Base-by-base conservation (phyloP, 2,329 filamentous ascomycete species). In the Paecilomyces niveus region DNA sequence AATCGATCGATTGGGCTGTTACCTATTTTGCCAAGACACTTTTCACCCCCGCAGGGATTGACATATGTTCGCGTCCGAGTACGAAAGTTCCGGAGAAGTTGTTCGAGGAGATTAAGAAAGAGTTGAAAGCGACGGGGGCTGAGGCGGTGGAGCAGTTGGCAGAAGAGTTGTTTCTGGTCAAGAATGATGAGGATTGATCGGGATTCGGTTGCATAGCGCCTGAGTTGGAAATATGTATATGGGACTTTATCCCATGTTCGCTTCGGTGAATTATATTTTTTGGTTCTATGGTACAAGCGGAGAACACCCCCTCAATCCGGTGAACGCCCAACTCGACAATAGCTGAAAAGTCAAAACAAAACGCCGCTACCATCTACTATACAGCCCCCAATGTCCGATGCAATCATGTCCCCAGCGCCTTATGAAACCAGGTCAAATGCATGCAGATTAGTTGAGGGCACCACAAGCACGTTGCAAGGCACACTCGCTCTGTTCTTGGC, bases 11-110 rank as follows among this genome's bases (percentile, higher is more conserved):
- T 33, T 96, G 89, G 89, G 85, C 84, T 1, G 89, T 96, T 13
- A 95, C 89, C 3, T 93, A 88, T 81, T 96, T 96, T 72, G 86
- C 87, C 62, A 87, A 89, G 68, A 95, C 89, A 24, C 65, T 92
- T 52, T 95, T 96, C 65, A 94, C 90, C 6, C 88, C 88, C 62
- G 89, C 90, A 58, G 91, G 91, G 0, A 68, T 96, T 31, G 91
- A 96, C 74, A 74, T 95, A 9, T 94, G 93, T 72, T 86, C 84
- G 53, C 81, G 88, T 64, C 78, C 81, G 15, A 80, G 75, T 55
- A 82, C 81, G 61, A 88, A 89, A 0, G 63, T 90, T 62, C 81
- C 79, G 57, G 75, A 81, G 58, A 81, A 77, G 68, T 83, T 85
- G 56, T 79, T 86, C 45, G 75, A 73, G 54, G 78, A 70, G 26